Evolutionary conservation across 1,139 yeast species (phyloP), one percentile per base, ranked within the genome.

Genomic region (Zhuliangozyma blackwelliae): DNA sequence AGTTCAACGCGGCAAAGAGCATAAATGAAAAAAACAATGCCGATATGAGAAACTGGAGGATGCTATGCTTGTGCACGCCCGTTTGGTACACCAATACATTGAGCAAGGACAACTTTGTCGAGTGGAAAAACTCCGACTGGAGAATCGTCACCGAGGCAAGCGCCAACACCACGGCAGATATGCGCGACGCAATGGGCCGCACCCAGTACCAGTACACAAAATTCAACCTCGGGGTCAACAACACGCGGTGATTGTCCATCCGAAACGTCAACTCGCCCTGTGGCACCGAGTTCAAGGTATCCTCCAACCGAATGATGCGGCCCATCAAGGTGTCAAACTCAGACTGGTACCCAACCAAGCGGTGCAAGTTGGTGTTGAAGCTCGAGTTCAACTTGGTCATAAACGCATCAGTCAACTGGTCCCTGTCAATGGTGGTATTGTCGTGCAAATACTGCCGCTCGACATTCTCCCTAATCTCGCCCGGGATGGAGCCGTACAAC

Each of bases 51-150:
- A 72, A 74, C 34, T 76, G 65, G 10, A 54, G 33, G 2, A 55
- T 37, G 28, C 48, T 46, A 33, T 49, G 48, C 10, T 45, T 38
- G 20, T 48, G 35, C 22, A 55, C 44, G n/a, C 35, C 38, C 2
- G 58, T 51, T 25, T 54, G 40, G 44, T 46, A 55, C 48, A 65
- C 50, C 13, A 82, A 51, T 9, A 73, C 39, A 46, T 84, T 81
- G 33, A 86, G 73, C 9, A 84, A 54, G 9, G 90, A 82, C 12
- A 80, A 57, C 35, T 57, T 64, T 2, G 92, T 79, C 5, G 88
- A 83, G 53, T 86, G 90, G 40, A 84, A 69, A 33, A 83, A 65
- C 54, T 87, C 96, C 12, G 92, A 82, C 63, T 84, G 82, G 16
- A 83, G 68, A 7, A 87, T 64, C 1, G 77, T 54, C 10, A 78